A percentile compares a stretch with the other conserved stretches of the same genome.
Evolutionary conservation across 2,329 filamentous ascomycete genomes (phyloP).

Genomic region (Tolypocladium ophioglossoides): DNA sequence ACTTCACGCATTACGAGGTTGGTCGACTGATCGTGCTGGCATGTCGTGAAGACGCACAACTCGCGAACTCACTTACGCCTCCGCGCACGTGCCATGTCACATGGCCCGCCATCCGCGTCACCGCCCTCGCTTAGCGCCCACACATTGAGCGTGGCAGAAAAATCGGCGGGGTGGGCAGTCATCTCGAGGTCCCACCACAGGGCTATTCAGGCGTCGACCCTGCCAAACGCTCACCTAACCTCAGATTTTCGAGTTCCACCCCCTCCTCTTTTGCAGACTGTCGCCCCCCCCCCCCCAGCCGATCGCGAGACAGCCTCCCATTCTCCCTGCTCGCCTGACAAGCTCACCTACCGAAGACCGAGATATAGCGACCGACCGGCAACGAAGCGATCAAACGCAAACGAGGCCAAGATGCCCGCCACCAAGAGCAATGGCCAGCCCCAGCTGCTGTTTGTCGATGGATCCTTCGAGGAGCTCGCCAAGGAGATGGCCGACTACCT

Average conservation of each 20-base stretch:
- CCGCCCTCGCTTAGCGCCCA: constrained; percentile 31
- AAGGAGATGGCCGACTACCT: constrained; percentile 93
- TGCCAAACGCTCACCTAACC: constrained; percentile 13
- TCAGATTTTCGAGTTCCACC: constrained; percentile 17
- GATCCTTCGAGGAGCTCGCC: constrained; percentile 83
- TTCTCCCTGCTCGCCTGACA: not conserved
- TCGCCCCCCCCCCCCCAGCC: constrained; percentile 1
- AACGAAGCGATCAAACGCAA: constrained; percentile 6
- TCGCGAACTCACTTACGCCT: too few relatives aligned
- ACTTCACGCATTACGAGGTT: not conserved
- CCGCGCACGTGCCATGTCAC: constrained; percentile 12
- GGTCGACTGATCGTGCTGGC: not conserved
- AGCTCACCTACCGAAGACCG: constrained; percentile 2
- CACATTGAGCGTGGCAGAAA: constrained; percentile 26
- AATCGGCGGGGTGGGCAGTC: constrained; percentile 23
- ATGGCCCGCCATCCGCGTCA: constrained; percentile 13
- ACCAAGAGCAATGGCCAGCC: constrained; percentile 36
- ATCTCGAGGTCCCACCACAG: constrained; percentile 23
- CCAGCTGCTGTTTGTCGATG: constrained; percentile 71
- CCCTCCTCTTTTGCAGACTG: constrained; percentile 7
- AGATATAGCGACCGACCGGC: constrained; percentile 8
- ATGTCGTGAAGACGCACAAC: too few relatives aligned
- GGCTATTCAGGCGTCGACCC: constrained; percentile 25
- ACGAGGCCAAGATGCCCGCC: constrained; percentile 12
- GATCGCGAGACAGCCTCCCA: constrained; percentile 12